Conservation (phyloP, 805 yeast species). For the Alloascoidea hylecoeti region DNA sequence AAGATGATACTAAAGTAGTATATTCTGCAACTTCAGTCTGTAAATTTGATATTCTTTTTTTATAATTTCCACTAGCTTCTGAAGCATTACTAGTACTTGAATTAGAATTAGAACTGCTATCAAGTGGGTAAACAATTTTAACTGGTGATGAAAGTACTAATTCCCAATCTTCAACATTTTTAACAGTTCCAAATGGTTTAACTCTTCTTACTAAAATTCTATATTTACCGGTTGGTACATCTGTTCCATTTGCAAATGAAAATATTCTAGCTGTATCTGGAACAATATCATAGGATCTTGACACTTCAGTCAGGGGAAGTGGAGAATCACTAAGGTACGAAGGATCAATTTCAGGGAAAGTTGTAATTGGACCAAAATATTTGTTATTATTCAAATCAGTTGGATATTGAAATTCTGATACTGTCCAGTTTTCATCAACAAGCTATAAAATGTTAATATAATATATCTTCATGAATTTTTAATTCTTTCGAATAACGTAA, state of each 20-base stretch:
- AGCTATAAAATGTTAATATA: background rate
- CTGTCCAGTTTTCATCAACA: background rate
- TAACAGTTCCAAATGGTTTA: background rate
- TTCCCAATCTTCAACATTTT: background rate
- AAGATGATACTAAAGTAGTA: too few species aligned
- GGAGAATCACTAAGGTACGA: too few species aligned
- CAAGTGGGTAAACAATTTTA: background rate
- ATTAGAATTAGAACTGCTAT: too few species aligned
- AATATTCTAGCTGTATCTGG: too few species aligned
- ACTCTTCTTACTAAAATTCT: background rate
- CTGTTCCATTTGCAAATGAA: background rate
- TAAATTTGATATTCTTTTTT: too few species aligned
- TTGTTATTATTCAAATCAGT: background rate
- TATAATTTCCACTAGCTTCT: too few species aligned
- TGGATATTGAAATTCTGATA: background rate
- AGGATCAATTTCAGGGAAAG: too few species aligned
- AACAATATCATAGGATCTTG: too few species aligned
- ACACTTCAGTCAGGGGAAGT: too few species aligned
- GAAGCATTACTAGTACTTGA: too few species aligned
- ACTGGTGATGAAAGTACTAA: background rate
- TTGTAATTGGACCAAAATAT: background rate
- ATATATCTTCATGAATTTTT: background rate
- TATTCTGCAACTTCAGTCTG: too few species aligned
- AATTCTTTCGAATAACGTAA: too few species aligned
- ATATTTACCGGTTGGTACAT: background rate